A percentile compares a stretch with the other conserved stretches of the same genome.
Conservation (phyloP, 345 rosid genomes). For the Euphorbia tirucalli region DNA sequence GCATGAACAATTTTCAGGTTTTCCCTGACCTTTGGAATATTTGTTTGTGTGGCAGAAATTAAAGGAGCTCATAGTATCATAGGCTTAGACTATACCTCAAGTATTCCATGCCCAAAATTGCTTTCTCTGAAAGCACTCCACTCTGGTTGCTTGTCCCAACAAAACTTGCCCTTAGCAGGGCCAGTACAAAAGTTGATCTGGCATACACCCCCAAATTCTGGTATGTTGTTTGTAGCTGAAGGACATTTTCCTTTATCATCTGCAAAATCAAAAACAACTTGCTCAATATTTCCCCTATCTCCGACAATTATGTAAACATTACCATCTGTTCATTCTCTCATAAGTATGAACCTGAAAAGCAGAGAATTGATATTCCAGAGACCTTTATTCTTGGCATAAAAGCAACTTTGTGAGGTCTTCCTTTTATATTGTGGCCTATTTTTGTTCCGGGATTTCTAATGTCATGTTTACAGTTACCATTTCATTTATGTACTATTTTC, state of each 20-base stretch:
- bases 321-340: too few species aligned
- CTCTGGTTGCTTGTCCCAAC: slow-evolving; percentile 83
- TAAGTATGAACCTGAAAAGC: too few species aligned
- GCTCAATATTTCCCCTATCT: slow-evolving; percentile 86
- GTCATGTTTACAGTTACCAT: too few species aligned
- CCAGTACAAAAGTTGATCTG: slow-evolving; percentile 55
- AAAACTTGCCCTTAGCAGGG: too few species aligned
- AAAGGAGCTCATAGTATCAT: too few species aligned
- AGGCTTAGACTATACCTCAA: slow-evolving; percentile 72
- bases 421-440: too few species aligned
- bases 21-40: too few species aligned
- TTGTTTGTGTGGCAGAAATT: too few species aligned
- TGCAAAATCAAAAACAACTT: slow-evolving; percentile 64
- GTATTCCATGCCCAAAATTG: slow-evolving; percentile 88
- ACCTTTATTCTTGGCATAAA: background rate
- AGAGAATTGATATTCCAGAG: too few species aligned
- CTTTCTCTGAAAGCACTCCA: slow-evolving; percentile 89
- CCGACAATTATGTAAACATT: slow-evolving; percentile 77
- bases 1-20: too few species aligned
- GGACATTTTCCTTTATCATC: slow-evolving; percentile 84
- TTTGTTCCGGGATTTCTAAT: too few species aligned
- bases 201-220: slow-evolving; percentile 69
- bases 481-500: too few species aligned
- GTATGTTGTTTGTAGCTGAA: slow-evolving; percentile 51
- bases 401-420: background rate